These are phyloP conservation scores for Diaporthe australafricana DNA, from an alignment of 2,329 filamentous ascomycete genomes.

Conservation along the genomic window DNA sequence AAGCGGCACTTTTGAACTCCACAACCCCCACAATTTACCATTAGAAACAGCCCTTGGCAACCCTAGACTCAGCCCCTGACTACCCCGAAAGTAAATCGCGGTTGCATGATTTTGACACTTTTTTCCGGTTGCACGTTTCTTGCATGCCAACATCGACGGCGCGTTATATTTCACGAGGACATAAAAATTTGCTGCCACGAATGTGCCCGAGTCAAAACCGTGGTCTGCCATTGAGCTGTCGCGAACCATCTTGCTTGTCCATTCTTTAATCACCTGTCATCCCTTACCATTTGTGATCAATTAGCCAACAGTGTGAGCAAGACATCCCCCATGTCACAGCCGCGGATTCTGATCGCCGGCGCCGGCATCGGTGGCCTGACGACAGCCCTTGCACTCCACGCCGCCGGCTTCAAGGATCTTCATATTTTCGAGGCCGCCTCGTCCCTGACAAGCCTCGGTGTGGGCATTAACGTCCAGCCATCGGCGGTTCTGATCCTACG, in stretches of 20 bases:
- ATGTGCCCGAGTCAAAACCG: neutral
- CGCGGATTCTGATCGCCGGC: slow-evolving; percentile 45
- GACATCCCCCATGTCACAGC: slow-evolving; percentile 25
- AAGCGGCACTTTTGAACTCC: neutral
- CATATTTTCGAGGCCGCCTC: slow-evolving; percentile 55
- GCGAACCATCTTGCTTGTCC: neutral
- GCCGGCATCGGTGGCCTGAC: slow-evolving; percentile 46
- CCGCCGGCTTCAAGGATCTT: slow-evolving; percentile 52
- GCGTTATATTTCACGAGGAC: neutral
- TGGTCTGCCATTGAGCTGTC: neutral
- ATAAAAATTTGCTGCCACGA: neutral
- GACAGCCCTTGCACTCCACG: slow-evolving; percentile 44
- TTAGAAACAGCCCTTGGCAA: neutral
- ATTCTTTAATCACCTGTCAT: no score
- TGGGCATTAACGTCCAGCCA: slow-evolving; percentile 60
- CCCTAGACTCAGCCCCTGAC: neutral
- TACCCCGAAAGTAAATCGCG: neutral
- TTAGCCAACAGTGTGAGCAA: neutral
- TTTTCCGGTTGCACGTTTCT: neutral
- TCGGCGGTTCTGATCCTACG: slow-evolving; percentile 57
- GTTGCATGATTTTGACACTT: neutral
- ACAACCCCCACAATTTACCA: slow-evolving; percentile 9
- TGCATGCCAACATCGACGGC: neutral
- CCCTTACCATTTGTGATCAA: neutral
- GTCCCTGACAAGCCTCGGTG: slow-evolving; percentile 55